These are phyloP conservation scores for Platanthera zijinensis DNA, from an alignment of 106 monocot genomes.

Conservation along the genomic window DNA sequence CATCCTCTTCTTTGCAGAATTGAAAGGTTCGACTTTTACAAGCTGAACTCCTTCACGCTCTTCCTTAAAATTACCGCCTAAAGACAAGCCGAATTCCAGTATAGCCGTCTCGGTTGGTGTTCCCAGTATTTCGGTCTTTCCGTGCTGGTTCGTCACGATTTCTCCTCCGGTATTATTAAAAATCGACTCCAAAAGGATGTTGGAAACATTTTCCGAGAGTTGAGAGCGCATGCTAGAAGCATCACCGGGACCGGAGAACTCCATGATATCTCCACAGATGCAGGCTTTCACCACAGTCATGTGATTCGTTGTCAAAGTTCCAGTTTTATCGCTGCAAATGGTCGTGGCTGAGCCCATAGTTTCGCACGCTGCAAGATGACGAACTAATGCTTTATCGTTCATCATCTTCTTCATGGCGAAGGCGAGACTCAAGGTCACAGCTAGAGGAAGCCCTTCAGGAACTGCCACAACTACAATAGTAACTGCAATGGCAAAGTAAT, in stretches of 20 bases:
- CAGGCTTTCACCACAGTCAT: conserved; percentile 38
- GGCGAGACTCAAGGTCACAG: conserved; percentile 41
- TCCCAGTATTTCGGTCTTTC: conserved; percentile 31
- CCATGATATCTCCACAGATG: conserved; percentile 22
- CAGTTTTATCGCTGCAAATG: conserved; percentile 42
- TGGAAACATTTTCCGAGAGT: conserved; percentile 16
- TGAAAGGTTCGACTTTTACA: conserved; percentile 41
- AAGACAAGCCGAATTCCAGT: conserved; percentile 31
- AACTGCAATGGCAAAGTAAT: conserved; percentile 43
- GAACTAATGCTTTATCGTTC: conserved; percentile 40
- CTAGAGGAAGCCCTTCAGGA: conserved; percentile 37
- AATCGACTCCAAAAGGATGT: conserved; percentile 28
- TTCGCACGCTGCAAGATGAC: conserved; percentile 40
- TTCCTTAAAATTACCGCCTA: conserved; percentile 29
- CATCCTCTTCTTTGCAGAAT: conserved; percentile 46
- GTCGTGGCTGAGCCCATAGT: conserved; percentile 42
- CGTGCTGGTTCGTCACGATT: conserved; percentile 27
- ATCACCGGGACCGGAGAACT: conserved; percentile 2
- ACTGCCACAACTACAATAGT: conserved; percentile 47
- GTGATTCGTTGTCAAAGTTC: conserved; percentile 39
- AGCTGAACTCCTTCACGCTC: conserved; percentile 17
- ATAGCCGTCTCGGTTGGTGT: conserved; percentile 41
- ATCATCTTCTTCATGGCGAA: conserved; percentile 53
- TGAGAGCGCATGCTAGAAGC: conserved; percentile 13
- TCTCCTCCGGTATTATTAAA: conserved; percentile 42